These are phyloP conservation scores for Fusarium camptoceras DNA, from an alignment of 2,329 filamentous ascomycete species.

Conservation along the genomic window DNA sequence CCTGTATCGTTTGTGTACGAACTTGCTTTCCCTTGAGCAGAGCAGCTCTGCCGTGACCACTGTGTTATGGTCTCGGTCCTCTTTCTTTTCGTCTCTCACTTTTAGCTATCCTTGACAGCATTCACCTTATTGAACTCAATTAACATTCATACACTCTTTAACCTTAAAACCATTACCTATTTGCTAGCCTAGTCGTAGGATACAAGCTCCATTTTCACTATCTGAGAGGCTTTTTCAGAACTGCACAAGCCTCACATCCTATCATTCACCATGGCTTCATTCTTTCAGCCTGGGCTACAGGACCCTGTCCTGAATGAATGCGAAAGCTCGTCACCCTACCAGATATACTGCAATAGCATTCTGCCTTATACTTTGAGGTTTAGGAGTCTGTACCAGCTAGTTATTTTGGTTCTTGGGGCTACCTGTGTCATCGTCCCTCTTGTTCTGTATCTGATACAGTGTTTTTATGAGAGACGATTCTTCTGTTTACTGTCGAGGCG, in stretches of 20 bases:
- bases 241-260: neutral
- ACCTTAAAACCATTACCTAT: neutral
- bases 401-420: neutral
- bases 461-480: neutral
- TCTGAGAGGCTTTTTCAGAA: neutral
- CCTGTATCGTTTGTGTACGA: neutral
- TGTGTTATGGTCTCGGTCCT: neutral
- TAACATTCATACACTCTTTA: neutral
- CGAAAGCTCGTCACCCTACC: neutral
- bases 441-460: neutral
- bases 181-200: neutral
- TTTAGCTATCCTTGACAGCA: neutral
- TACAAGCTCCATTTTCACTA: neutral
- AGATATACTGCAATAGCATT: slow-evolving; percentile 1
- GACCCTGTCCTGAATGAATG: neutral
- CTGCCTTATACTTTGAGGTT: neutral
- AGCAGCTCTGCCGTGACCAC: neutral
- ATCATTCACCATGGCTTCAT: neutral
- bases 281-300: neutral
- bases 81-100: neutral
- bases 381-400: neutral
- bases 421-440: neutral
- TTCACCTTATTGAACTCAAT: neutral
- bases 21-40: neutral
- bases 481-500: neutral